These are phyloP conservation scores for Hyphodiscus hymeniophilus DNA, from an alignment of 495 filamentous ascomycete genomes.

Conservation along the genomic window DNA sequence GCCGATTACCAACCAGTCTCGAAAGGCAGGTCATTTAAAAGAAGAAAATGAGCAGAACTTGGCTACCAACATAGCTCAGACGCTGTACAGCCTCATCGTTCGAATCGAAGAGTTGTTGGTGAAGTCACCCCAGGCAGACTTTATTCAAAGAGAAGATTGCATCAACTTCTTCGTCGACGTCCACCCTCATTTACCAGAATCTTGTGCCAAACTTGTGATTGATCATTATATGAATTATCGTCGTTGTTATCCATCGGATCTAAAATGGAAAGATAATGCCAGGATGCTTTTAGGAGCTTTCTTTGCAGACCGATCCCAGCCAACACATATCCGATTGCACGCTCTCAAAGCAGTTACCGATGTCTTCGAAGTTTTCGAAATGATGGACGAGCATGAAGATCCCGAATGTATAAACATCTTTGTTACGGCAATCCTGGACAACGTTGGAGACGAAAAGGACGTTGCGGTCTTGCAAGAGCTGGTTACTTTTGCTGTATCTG, in stretches of 20 bases:
- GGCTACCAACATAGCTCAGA: slow-evolving; percentile 15
- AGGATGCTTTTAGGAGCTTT: slow-evolving; percentile 55
- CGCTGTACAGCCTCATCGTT: slow-evolving; percentile 21
- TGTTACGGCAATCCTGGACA: slow-evolving; percentile 36
- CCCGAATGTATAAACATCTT: slow-evolving; percentile 33
- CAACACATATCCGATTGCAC: slow-evolving; percentile 56
- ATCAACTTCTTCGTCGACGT: slow-evolving; percentile 62
- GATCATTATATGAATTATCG: slow-evolving; percentile 50
- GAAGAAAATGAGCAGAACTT: slow-evolving; percentile 15
- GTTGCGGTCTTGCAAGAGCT: slow-evolving; percentile 41
- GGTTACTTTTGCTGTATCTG: slow-evolving; percentile 38
- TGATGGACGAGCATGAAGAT: slow-evolving; percentile 42
- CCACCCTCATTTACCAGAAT: slow-evolving; percentile 47
- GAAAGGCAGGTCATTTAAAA: slow-evolving; percentile 5
- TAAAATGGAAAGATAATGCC: slow-evolving; percentile 57
- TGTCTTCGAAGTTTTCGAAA: slow-evolving; percentile 51
- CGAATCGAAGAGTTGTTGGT: slow-evolving; percentile 34
- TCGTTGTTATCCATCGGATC: slow-evolving; percentile 63
- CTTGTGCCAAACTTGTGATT: slow-evolving; percentile 48
- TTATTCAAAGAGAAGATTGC: slow-evolving; percentile 52
- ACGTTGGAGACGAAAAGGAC: slow-evolving; percentile 47
- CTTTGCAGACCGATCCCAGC: slow-evolving; percentile 52
- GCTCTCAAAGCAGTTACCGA: slow-evolving; percentile 63
- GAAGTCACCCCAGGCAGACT: slow-evolving; percentile 27
- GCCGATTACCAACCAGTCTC: slow-evolving; percentile 8